Evolutionary conservation across 805 yeast species (phyloP).

Genomic region (Debaryomyces prosopidis): DNA sequence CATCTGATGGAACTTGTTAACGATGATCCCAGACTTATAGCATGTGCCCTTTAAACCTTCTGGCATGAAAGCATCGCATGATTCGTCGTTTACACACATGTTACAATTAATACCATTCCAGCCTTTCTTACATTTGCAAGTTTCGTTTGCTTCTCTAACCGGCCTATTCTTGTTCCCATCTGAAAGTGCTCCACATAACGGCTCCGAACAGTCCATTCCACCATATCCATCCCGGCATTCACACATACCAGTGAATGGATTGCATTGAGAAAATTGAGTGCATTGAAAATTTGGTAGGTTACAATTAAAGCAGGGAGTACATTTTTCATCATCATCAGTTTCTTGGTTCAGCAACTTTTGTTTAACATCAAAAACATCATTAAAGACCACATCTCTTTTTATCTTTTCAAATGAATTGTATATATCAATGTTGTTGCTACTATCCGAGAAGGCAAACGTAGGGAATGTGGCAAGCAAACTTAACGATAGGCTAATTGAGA

Average conservation of each 20-base stretch:
- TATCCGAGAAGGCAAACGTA: background rate
- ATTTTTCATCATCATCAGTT: constrained; percentile 35
- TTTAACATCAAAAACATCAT: constrained; percentile 24
- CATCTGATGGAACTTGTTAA: constrained; percentile 81
- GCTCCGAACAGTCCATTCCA: constrained; percentile 87
- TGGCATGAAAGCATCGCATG: constrained; percentile 88
- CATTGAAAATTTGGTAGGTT: constrained; percentile 88
- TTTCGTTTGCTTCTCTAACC: constrained; percentile 48
- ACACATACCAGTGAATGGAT: constrained; percentile 85
- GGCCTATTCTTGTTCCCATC: constrained; percentile 68
- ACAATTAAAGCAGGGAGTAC: constrained; percentile 96
- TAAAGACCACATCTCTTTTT: constrained; percentile 20
- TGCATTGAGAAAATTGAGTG: constrained; percentile 87
- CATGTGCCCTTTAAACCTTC: constrained; percentile 85
- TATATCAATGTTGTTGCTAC: constrained; percentile 2
- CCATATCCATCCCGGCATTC: constrained; percentile 93
- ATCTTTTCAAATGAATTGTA: constrained; percentile 19
- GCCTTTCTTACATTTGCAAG: constrained; percentile 78
- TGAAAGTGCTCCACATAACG: constrained; percentile 79
- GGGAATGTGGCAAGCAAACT: constrained; percentile 3
- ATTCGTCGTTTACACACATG: constrained; percentile 68
- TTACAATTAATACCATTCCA: constrained; percentile 97
- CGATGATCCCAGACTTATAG: constrained; percentile 79
- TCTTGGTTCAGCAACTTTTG: constrained; percentile 5
- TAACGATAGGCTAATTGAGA: background rate